These are phyloP conservation scores for Didymella arachidicola DNA, from an alignment of 2,329 filamentous ascomycete species.

Conservation along the genomic window DNA sequence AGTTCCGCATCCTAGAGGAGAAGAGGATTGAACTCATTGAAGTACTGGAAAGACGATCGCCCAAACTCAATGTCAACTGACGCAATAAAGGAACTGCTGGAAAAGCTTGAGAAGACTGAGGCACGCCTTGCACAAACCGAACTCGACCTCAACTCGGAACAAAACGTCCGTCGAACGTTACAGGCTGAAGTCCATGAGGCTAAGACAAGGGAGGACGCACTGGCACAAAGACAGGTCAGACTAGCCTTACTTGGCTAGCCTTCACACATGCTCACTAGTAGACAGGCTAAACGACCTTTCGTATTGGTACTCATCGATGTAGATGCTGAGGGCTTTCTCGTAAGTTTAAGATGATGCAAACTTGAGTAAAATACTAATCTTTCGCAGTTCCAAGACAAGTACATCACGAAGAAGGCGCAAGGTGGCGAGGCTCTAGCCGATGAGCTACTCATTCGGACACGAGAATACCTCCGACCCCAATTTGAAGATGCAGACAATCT, in stretches of 20 bases:
- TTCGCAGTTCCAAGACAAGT: constrained; percentile 49
- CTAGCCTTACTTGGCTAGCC: constrained; percentile 2
- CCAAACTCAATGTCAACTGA: not conserved
- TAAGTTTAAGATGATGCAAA: constrained; percentile 17
- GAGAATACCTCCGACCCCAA: constrained; percentile 47
- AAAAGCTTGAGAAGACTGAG: constrained; percentile 50
- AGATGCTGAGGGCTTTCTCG: constrained; percentile 49
- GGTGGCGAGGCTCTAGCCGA: constrained; percentile 48
- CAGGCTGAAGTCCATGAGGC: constrained; percentile 46
- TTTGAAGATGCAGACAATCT: constrained; percentile 47
- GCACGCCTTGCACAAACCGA: constrained; percentile 47
- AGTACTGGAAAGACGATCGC: constrained; percentile 22
- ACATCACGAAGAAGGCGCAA: constrained; percentile 45
- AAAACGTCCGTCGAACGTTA: constrained; percentile 48
- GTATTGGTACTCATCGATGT: constrained; percentile 49
- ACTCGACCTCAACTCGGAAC: constrained; percentile 49
- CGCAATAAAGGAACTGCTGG: constrained; percentile 43
- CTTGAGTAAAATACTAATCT: constrained; percentile 5
- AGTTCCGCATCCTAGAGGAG: constrained; percentile 49
- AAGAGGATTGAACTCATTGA: constrained; percentile 49
- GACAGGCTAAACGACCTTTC: constrained; percentile 46
- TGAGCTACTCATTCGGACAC: constrained; percentile 44
- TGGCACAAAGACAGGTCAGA: constrained; percentile 43
- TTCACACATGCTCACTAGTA: constrained; percentile 18
- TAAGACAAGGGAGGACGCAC: constrained; percentile 35